Base-by-base conservation (phyloP, 2,329 filamentous ascomycete species). In the Aspergillus puulaauensis region DNA sequence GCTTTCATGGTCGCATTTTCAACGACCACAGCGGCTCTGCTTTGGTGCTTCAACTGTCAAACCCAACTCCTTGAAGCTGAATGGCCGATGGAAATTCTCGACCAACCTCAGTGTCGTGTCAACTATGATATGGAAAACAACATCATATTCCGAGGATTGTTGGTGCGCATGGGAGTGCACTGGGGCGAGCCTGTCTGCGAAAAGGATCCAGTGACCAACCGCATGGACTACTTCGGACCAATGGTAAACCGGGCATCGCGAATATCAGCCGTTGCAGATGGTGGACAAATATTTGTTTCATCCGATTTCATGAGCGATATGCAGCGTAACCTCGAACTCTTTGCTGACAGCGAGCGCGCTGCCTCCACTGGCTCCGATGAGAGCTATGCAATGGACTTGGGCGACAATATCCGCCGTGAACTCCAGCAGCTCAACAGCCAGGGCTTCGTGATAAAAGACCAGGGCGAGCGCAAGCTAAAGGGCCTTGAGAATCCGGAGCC, bases 1-100 rank as follows among this genome's bases (percentile, higher is more conserved):
- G 95, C 95, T 8, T 99, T 99, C 70, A 98, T 99, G 93, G 95
- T 99, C 33, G 96, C 93, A 9, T 99, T 99, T 75, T 91, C 93
- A 2, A 98, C 95, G 0, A 92, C 95, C 2, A 98, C 95, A 1
- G 95, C 93, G 8, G 95, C 95, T 5, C 79, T 99, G 49, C 82
- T 99, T 7, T 99, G 95, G 95, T 96, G 90, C 67, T 99, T 99
- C 77, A 91, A 92, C 21, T 93, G 97, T 27, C 95, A 99, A 74
- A 88, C 87, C 64, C 85, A 89, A 68, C 84, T 99, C 4, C 84
- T 99, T 2, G 90, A 96, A 64, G 90, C 96, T 19, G 85, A 87
- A 66, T 99, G 95, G 95, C 95, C 95, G 2, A 87, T 90, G 9
- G 95, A 99, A 73, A 93, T 99, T 59, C 80, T 98, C 57, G 90